Base-by-base conservation (phyloP, 345 rosid genomes). In the Zanthoxylum bungeanum region DNA sequence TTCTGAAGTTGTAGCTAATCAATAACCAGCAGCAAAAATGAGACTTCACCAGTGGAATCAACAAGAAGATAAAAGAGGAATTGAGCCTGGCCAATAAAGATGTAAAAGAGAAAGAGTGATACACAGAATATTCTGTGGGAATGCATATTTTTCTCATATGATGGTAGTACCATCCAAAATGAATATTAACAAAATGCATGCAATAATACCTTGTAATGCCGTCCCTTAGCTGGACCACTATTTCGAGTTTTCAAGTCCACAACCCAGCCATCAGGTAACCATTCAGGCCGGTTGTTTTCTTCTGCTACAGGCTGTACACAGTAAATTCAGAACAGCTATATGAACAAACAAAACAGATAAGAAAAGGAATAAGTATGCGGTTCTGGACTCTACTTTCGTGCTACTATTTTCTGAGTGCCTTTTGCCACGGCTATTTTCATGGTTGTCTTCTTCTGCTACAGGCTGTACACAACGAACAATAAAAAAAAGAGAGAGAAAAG, bases 261-360 rank as follows among this genome's bases (percentile, higher is more conserved):
- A 50, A 68, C 24, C 82, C 83, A 81, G 61, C 79, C 78, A 79
- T 75, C 72, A 10, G 82, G 85, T 68, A 84, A 83, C 86, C 85
- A 81, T 7, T 71, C 75, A 51, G 85, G 79, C 68, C 27, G 66
- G 66, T 73, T 76, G 31, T n/a, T 57, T 31, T 46, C 66, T 31
- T 60, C 14, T 16, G 39, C 66, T 12, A 22, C 63, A 61, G 42
- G 50, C 82, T 82, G 78, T 33, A 52, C 60, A 65, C 31, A 40
- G 4, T 33, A 53, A 60, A 34, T 47, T 60, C 70, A 30, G 53
- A 69, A 58, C 46, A 42, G 47, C 34, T 65, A 71, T 44, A 42
- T 8, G 30, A 33, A 58, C 62, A 71, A 42, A 44, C 30, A 33
- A 31, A 49, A 70, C 28, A 37, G 34, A 5, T 19, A 7, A 25